phyloP scores from a whole-genome alignment of 2,329 filamentous ascomycete species.

The Myriosclerotinia scirpicola region DNA sequence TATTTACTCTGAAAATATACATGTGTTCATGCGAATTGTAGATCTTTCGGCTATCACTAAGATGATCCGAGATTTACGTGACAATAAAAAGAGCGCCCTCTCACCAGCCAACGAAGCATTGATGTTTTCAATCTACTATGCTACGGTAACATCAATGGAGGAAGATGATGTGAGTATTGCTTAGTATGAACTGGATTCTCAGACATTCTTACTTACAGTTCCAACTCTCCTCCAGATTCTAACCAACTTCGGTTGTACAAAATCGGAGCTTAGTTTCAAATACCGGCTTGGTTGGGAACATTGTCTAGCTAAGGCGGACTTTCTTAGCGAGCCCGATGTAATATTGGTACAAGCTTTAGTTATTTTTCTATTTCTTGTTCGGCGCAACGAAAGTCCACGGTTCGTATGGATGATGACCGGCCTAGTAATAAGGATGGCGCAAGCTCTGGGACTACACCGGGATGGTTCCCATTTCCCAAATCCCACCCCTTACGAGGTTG shows the following conservation, averaged over 20 bases:
- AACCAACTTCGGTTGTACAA: slow-evolving; percentile 51
- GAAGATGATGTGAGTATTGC: slow-evolving; percentile 51
- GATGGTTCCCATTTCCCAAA: slow-evolving; percentile 43
- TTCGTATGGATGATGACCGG: slow-evolving; percentile 66
- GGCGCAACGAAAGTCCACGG: slow-evolving; percentile 51
- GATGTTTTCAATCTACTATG: slow-evolving; percentile 58
- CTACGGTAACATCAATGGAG: slow-evolving; percentile 56
- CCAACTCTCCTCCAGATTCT: slow-evolving; percentile 40
- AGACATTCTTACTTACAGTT: neutral
- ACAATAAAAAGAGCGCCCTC: slow-evolving; percentile 39
- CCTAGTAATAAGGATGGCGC: slow-evolving; percentile 54
- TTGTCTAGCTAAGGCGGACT: slow-evolving; percentile 60
- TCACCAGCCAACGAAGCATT: slow-evolving; percentile 52
- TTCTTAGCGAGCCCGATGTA: slow-evolving; percentile 59
- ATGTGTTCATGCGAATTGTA: slow-evolving; percentile 46
- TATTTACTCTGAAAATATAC: slow-evolving; percentile 53
- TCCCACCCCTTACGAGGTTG: slow-evolving; percentile 43
- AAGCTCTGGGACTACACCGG: slow-evolving; percentile 46
- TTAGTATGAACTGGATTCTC: neutral
- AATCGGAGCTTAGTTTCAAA: slow-evolving; percentile 46
- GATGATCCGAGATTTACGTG: slow-evolving; percentile 43
- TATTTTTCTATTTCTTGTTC: slow-evolving; percentile 56
- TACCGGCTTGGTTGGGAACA: slow-evolving; percentile 53
- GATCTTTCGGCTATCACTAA: slow-evolving; percentile 49
- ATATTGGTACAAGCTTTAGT: slow-evolving; percentile 61